Conservation (phyloP, 2,329 filamentous ascomycete genomes). For the Intubia oerlemansii region DNA sequence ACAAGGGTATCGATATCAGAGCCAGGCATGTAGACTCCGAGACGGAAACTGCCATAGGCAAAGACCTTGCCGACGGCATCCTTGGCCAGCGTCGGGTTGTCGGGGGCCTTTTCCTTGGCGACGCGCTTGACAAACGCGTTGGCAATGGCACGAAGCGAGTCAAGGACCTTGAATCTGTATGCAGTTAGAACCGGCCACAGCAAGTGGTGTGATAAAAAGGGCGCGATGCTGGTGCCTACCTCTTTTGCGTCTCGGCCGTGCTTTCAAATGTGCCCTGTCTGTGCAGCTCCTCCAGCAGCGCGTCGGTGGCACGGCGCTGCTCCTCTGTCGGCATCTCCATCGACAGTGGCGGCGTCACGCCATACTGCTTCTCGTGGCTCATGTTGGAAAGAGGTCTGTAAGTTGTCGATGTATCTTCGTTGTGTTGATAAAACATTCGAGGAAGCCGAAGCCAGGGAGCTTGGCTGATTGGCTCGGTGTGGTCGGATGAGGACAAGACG, state of each 20-base stretch:
- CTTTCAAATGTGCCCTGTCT: conserved; percentile 83
- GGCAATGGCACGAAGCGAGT: conserved; percentile 57
- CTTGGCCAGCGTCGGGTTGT: conserved; percentile 58
- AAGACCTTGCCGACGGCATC: conserved; percentile 83
- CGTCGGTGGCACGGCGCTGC: conserved; percentile 58
- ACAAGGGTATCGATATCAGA: conserved; percentile 97
- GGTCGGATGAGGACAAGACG: too few relatives aligned
- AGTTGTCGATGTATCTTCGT: too few relatives aligned
- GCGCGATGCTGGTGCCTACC: too few relatives aligned
- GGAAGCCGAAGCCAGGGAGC: too few relatives aligned
- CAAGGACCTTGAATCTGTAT: conserved; percentile 48
- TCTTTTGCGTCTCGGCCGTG: conserved; percentile 60
- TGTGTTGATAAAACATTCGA: too few relatives aligned
- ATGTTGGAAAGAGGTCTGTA: too few relatives aligned
- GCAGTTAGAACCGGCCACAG: neutral
- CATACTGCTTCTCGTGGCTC: too few relatives aligned
- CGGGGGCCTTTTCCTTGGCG: conserved; percentile 45
- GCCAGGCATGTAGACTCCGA: conserved; percentile 84
- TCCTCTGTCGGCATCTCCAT: conserved; percentile 50
- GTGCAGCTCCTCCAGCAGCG: conserved; percentile 67
- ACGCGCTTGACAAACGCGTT: conserved; percentile 75
- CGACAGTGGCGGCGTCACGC: conserved; percentile 73
- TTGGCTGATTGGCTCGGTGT: too few relatives aligned
- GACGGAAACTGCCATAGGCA: conserved; percentile 84
- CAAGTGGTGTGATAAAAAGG: too few relatives aligned